Percentiles rank a stretch among this genome's conserved stretches.
These are phyloP conservation scores for Exophiala aquamarina DNA, from an alignment of 2,329 filamentous ascomycete species.

Conservation along the genomic window DNA sequence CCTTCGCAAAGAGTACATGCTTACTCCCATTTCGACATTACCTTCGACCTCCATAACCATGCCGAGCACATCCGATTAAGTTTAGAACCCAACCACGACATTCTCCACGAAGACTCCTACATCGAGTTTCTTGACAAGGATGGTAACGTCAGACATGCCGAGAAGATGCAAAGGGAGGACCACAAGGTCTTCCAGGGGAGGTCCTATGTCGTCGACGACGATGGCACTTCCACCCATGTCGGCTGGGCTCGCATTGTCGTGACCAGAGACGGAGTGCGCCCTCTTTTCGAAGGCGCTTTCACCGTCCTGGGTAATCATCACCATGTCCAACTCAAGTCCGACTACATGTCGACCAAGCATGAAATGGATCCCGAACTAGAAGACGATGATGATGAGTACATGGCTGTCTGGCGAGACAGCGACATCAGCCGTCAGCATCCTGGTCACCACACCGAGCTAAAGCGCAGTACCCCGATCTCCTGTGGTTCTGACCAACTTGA, in stretches of 20 bases:
- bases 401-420: conserved; percentile 91
- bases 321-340: conserved; percentile 74
- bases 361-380: conserved; percentile 66
- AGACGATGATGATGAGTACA: conserved; percentile 64
- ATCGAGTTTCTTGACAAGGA: conserved; percentile 71
- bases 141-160: conserved; percentile 65
- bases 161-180: conserved; percentile 68
- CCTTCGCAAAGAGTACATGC: conserved; percentile 77
- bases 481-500: conserved; percentile 74
- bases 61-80: conserved; percentile 72
- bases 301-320: conserved; percentile 78
- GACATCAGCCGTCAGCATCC: conserved; percentile 62
- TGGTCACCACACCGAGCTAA: conserved; percentile 62
- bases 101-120: conserved; percentile 73
- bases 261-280: conserved; percentile 70
- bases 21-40: conserved; percentile 79
- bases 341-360: conserved; percentile 72
- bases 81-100: conserved; percentile 87
- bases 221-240: conserved; percentile 71
- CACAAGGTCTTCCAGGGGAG: conserved; percentile 84
- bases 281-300: conserved; percentile 89
- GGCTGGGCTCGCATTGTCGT: conserved; percentile 87
- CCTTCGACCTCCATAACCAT: conserved; percentile 70
- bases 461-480: conserved; percentile 54
- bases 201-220: conserved; percentile 66